Percentiles rank a stretch among this genome's conserved stretches.
Conservation (phyloP, 495 filamentous ascomycete species). For the Immersiella caudata region DNA sequence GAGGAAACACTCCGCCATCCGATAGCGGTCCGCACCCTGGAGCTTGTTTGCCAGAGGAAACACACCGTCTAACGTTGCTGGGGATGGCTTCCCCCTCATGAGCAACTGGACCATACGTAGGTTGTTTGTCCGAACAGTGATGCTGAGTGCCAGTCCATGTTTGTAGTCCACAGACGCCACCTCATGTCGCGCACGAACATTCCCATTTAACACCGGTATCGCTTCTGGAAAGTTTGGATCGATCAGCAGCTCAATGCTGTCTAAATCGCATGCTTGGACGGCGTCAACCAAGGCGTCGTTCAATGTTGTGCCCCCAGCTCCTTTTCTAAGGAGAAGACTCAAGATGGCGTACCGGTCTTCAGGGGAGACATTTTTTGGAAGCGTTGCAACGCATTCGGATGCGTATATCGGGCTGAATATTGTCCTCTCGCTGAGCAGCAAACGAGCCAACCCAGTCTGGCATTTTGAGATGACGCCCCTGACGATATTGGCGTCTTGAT, state of each 20-base stretch:
- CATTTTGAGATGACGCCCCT: conserved; percentile 42
- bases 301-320: conserved; percentile 42
- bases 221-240: conserved; percentile 43
- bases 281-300: conserved; percentile 47
- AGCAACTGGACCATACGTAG: conserved; percentile 44
- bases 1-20: conserved; percentile 45
- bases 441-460: conserved; percentile 42
- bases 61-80: conserved; percentile 41
- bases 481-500: conserved; percentile 43
- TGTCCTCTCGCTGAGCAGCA: conserved; percentile 41
- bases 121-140: conserved; percentile 43
- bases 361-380: conserved; percentile 46
- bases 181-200: conserved; percentile 42
- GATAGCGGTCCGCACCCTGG: conserved; percentile 38
- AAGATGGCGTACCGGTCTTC: conserved; percentile 47
- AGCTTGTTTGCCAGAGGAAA: conserved; percentile 43
- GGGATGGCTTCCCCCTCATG: conserved; percentile 41
- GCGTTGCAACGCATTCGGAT: conserved; percentile 44
- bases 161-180: conserved; percentile 50
- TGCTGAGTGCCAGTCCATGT: conserved; percentile 44
- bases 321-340: conserved; percentile 43
- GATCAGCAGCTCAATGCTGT: conserved; percentile 45
- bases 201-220: conserved; percentile 29
- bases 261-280: conserved; percentile 41
- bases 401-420: conserved; percentile 42